These are phyloP conservation scores for Colletotrichum viniferum DNA, from an alignment of 2,329 filamentous ascomycete genomes.

Conservation along the genomic window DNA sequence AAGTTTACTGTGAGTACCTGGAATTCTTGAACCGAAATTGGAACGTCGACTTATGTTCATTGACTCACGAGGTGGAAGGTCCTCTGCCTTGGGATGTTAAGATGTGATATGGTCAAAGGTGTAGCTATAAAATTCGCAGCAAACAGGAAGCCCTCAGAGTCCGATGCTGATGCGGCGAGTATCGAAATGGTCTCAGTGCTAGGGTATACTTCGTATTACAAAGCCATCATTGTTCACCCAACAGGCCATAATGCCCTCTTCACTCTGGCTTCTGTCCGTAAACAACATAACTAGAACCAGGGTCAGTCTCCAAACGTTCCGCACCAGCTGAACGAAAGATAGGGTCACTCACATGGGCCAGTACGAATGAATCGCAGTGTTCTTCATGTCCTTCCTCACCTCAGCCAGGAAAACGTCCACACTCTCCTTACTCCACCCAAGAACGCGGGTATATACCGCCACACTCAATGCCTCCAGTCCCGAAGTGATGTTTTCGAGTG, in stretches of 20 bases:
- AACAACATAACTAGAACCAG: background rate
- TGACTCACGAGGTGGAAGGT: no score
- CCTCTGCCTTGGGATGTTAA: no score
- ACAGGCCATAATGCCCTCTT: background rate
- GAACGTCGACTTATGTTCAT: no score
- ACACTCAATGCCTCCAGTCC: constrained; percentile 30
- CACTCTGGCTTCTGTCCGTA: constrained; percentile 13
- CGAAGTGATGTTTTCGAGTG: constrained; percentile 22
- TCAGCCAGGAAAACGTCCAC: constrained; percentile 27
- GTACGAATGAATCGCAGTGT: constrained; percentile 27
- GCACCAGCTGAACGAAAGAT: fast-evolving
- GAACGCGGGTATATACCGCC: constrained; percentile 28
- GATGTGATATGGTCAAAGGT: no score
- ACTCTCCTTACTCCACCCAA: constrained; percentile 29
- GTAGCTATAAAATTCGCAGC: no score
- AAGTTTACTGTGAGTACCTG: no score
- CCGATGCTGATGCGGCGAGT: no score
- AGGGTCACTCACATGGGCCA: constrained; percentile 7
- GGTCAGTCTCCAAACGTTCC: background rate
- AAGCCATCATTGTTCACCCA: no score
- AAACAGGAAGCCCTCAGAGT: no score
- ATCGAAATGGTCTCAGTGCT: no score
- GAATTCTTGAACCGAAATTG: no score
- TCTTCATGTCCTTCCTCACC: constrained; percentile 29
- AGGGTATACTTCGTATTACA: no score